Evolutionary conservation across 371 early-diverging fungal genomes (phyloP).

Genomic region (Entomophthora muscae): DNA sequence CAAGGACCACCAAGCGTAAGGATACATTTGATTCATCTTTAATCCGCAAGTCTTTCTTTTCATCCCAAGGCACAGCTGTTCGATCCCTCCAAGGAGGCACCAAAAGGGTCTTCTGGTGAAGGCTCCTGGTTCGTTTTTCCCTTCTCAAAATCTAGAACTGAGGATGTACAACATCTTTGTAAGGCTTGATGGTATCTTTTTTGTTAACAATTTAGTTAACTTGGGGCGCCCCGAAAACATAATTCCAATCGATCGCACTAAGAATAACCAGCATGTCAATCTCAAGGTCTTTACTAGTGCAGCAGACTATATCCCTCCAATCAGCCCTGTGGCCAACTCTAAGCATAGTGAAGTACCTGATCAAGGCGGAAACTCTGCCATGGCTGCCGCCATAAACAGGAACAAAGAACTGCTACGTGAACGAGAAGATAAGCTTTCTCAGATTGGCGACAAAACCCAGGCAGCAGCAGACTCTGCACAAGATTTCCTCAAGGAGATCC

Average conservation of each 20-base stretch:
- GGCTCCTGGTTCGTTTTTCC: not conserved
- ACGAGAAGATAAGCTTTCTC: not conserved
- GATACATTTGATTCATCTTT: not conserved
- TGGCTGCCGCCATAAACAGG: not conserved
- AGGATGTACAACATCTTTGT: not conserved
- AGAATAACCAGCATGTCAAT: not conserved
- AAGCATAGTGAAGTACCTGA: not conserved
- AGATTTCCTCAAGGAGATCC: not conserved
- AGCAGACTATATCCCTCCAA: not conserved
- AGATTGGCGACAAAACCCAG: not conserved
- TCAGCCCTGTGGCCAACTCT: no score
- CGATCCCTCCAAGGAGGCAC: not conserved
- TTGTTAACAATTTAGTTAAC: not conserved
- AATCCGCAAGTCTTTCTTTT: not conserved
- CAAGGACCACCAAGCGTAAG: constrained; percentile 3
- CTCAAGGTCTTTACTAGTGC: not conserved
- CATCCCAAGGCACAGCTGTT: constrained; percentile 1
- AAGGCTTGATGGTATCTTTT: not conserved
- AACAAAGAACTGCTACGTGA: not conserved
- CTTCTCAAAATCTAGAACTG: not conserved
- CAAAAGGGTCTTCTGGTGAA: not conserved
- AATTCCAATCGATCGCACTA: not conserved
- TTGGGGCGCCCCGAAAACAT: not conserved
- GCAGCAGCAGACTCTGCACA: not conserved
- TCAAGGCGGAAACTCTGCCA: no score